These are phyloP conservation scores for Boletus putidus DNA, from an alignment of 1,284 basidiomycete genomes.

Conservation along the genomic window DNA sequence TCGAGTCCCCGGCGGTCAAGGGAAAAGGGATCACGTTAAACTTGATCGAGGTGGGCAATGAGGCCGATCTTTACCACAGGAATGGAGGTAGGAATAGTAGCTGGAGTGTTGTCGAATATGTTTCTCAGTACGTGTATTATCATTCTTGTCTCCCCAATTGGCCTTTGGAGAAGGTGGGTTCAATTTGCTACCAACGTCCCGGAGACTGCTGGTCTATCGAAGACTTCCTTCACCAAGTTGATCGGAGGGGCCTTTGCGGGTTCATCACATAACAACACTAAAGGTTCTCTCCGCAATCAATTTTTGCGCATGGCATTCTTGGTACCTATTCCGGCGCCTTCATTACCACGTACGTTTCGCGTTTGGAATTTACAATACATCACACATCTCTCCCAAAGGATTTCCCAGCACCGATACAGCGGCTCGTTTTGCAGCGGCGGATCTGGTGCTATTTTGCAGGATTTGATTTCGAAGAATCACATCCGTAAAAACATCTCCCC, in stretches of 20 bases:
- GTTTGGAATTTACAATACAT: neutral
- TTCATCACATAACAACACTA: constrained; percentile 43
- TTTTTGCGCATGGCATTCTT: constrained; percentile 47
- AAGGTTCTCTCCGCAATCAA: constrained; percentile 59
- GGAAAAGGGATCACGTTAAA: constrained; percentile 51
- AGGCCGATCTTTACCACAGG: constrained; percentile 57
- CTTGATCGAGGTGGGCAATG: constrained; percentile 63
- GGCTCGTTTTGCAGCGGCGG: constrained; percentile 58
- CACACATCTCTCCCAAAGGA: constrained; percentile 39
- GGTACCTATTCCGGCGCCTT: constrained; percentile 41
- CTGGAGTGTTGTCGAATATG: constrained; percentile 53
- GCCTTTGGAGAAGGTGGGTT: constrained; percentile 35
- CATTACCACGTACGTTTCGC: constrained; percentile 37
- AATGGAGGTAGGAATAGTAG: constrained; percentile 48
- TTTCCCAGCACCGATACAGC: constrained; percentile 66
- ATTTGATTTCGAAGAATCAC: constrained; percentile 60
- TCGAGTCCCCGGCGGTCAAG: constrained; percentile 45
- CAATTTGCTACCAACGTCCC: constrained; percentile 37
- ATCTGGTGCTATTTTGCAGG: constrained; percentile 48
- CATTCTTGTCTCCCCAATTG: neutral
- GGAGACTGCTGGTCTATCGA: constrained; percentile 27
- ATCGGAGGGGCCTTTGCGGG: constrained; percentile 56
- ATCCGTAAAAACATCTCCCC: constrained; percentile 58
- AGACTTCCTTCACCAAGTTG: constrained; percentile 45
- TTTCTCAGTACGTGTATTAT: constrained; percentile 47